Base-by-base conservation (phyloP, 345 rosid species). In the Pseudoturritis turrita region DNA sequence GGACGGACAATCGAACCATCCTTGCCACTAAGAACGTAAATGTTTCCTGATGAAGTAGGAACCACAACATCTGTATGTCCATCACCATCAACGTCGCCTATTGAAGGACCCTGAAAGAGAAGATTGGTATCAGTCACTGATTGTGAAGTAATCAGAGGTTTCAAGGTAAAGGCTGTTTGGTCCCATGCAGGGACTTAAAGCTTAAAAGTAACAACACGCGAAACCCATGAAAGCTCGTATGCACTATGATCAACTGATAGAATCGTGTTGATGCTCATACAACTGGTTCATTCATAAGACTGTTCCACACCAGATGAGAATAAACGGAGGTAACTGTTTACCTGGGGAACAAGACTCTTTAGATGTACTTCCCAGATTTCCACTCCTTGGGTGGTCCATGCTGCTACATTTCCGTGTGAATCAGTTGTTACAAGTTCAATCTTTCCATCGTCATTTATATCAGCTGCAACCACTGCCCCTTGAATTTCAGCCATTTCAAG, bases 401-500 rank as follows among this genome's bases (percentile, higher is more conserved):
- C 99, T 71, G 90, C 99, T 80, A 96, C 82, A 84, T 92, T 96
- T 79, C 97, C 99, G 79, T 96, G 98, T 9, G 85, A 81, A 83
- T 96, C 99, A 54, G 98, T 84, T 70, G 99, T 92, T 47, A 96
- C 90, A 25, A 96, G 87, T 78, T 96, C 99, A 71, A 92, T 83
- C 81, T 96, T 96, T 28, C 99, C 99, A 87, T 96, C 99, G 76
- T 92, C 99, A 79, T 96, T 92, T 60, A 96, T 90, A 81, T 96
- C 99, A 50, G 98, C 98, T 31, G 98, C 98, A 83, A 90, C 89
- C 18, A 90, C 97, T 25, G 91, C 83, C 28, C 97, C 98, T 84
- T 92, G 97, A 73, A 96, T 92, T 86, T 96, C 99, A 21, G 97
- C 98, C 99, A 96, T 90, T 84, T 90, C 95, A 56, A 92, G 95